Evolutionary conservation across 108 stramenopile species (phyloP).

Genomic region (Cyclotella atomus): DNA sequence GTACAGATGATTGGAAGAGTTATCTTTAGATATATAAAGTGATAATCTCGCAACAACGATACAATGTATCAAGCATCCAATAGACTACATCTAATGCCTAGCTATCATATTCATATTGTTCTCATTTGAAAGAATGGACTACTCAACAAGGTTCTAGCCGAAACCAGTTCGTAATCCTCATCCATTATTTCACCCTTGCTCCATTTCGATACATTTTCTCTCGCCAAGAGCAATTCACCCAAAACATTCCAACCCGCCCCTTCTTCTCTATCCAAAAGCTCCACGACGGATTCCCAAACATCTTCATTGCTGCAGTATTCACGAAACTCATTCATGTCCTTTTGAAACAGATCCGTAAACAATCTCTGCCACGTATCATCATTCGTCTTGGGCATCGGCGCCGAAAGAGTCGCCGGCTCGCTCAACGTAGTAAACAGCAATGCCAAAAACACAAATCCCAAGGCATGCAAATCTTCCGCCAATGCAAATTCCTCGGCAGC

Average conservation of each 20-base stretch:
- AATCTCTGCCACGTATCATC: conserved; percentile 85
- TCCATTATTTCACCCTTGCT: conserved; percentile 39
- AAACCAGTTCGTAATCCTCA: conserved; percentile 2
- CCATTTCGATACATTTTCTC: conserved; percentile 57
- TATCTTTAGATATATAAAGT: too few relatives aligned
- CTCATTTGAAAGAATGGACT: conserved; percentile 9
- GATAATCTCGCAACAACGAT: too few relatives aligned
- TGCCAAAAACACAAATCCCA: conserved; percentile 82
- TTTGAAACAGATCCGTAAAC: conserved; percentile 78
- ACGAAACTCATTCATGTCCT: conserved; percentile 77
- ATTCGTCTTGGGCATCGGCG: conserved; percentile 75
- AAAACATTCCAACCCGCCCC: conserved; percentile 82
- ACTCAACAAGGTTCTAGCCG: conserved; percentile 43
- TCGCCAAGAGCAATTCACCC: conserved; percentile 65
- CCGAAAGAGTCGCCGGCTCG: conserved; percentile 54
- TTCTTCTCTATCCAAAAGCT: conserved; percentile 70
- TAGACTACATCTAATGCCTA: too few relatives aligned
- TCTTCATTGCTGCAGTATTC: conserved; percentile 86
- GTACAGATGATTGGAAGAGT: too few relatives aligned
- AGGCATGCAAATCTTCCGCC: conserved; percentile 86
- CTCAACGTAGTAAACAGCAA: conserved; percentile 74
- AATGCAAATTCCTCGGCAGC: conserved; percentile 62
- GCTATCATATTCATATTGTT: background rate
- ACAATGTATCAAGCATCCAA: too few relatives aligned
- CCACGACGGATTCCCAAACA: conserved; percentile 69